These are phyloP conservation scores for Didymosphaeria variabile DNA, from an alignment of 2,329 filamentous ascomycete species.

Conservation along the genomic window DNA sequence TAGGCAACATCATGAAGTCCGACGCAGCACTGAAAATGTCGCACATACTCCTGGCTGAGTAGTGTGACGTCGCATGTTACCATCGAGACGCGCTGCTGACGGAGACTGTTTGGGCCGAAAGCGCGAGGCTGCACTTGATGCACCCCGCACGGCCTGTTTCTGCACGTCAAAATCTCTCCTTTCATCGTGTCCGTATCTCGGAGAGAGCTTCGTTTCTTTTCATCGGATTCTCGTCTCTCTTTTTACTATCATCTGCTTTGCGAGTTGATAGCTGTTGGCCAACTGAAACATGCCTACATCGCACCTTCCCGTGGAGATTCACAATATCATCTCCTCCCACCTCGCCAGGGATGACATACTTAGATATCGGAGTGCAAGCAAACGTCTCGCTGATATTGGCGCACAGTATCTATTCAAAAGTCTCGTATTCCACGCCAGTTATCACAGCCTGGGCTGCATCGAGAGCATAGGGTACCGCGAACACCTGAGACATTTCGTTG, in stretches of 20 bases:
- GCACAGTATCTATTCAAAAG: not conserved
- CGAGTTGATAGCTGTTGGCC: not conserved
- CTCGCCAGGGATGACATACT: not conserved
- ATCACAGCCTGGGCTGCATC: not conserved
- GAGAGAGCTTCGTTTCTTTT: not conserved
- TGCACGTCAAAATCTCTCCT: not conserved
- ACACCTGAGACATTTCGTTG: not conserved
- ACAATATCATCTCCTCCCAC: conserved; percentile 4
- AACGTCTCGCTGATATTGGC: conserved; percentile 5
- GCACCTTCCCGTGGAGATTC: conserved; percentile 11
- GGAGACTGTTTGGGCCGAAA: not conserved
- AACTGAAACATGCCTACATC: not conserved
- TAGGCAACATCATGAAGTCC: conserved; percentile 5
- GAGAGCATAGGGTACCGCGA: not conserved
- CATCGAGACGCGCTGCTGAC: not conserved
- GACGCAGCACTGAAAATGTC: not conserved
- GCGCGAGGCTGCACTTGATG: not conserved
- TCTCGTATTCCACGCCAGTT: not conserved
- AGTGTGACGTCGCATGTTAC: conserved; percentile 1
- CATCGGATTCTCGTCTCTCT: not conserved
- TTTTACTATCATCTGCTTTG: not conserved
- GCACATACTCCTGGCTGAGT: not conserved
- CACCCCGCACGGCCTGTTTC: conserved; percentile 5
- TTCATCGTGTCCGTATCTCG: conserved; percentile 1
- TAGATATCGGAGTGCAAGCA: conserved; percentile 4